A percentile compares a stretch with the other conserved stretches of the same genome.
These are phyloP conservation scores for Zygoascus hellenicus DNA, from an alignment of 1,139 yeast species.

Conservation along the genomic window DNA sequence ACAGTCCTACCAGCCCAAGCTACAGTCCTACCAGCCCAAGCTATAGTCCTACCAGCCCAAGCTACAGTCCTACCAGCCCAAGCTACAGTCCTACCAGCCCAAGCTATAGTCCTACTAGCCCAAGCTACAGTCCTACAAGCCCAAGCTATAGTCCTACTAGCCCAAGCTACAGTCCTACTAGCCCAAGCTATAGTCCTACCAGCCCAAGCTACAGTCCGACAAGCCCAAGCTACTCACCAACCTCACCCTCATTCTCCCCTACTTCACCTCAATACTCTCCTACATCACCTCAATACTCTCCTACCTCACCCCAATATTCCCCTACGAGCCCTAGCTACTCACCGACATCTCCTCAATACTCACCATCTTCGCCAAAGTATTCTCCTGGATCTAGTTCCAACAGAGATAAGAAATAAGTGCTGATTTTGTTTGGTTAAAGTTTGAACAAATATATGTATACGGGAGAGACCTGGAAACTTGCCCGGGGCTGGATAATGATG, in stretches of 20 bases:
- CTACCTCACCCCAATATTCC: conserved; percentile 31
- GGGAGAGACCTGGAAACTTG: too few relatives aligned
- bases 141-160: conserved; percentile 72
- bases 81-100: conserved; percentile 68
- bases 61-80: conserved; percentile 63
- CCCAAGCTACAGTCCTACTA: conserved; percentile 68
- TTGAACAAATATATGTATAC: conserved; percentile 4
- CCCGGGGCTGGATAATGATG: too few relatives aligned
- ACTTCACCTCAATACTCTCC: conserved; percentile 58
- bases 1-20: conserved; percentile 62
- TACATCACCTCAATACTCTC: conserved; percentile 58
- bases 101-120: conserved; percentile 60
- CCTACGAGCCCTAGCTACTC: conserved; percentile 23
- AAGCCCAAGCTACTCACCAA: conserved; percentile 54
- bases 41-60: conserved; percentile 64
- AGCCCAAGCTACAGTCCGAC: conserved; percentile 65
- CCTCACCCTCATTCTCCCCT: conserved; percentile 58
- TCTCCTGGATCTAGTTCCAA: conserved; percentile 56
- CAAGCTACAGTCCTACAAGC: conserved; percentile 63
- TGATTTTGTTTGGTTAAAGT: not conserved
- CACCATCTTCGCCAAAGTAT: conserved; percentile 59
- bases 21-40: conserved; percentile 65
- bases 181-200: conserved; percentile 66
- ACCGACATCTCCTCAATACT: conserved; percentile 31
- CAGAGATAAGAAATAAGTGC: not conserved